A percentile compares a stretch with the other conserved stretches of the same genome.
These are phyloP conservation scores for Colletotrichum tamarilloi DNA, from an alignment of 2,329 filamentous ascomycete species.

Conservation along the genomic window DNA sequence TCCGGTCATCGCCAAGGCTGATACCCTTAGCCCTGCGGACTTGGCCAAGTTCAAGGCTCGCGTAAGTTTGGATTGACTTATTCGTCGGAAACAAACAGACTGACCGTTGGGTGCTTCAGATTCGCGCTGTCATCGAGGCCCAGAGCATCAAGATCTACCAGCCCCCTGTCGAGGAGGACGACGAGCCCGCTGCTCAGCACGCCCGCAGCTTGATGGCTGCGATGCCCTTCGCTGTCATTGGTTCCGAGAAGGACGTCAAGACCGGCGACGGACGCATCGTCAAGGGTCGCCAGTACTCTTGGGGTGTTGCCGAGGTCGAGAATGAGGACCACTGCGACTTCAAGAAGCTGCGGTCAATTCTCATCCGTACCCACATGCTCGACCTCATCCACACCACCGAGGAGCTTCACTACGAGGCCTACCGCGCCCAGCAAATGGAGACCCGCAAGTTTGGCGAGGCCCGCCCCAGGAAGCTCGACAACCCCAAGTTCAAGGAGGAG, in stretches of 20 bases:
- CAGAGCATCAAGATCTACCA: constrained; percentile 99
- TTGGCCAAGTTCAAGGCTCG: constrained; percentile 94
- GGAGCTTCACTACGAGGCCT: constrained; percentile 98
- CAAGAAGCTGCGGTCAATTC: constrained; percentile 99
- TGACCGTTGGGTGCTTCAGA: constrained; percentile 63
- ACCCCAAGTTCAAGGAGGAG: constrained; percentile 99
- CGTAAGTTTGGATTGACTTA: constrained; percentile 65
- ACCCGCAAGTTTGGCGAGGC: constrained; percentile 99
- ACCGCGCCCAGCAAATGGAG: constrained; percentile 99
- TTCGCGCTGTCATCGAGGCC: constrained; percentile 94
- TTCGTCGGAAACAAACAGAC: constrained; percentile 3
- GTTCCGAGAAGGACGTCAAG: constrained; percentile 99
- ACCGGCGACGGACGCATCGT: constrained; percentile 95
- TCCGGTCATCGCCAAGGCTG: constrained; percentile 97
- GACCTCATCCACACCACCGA: constrained; percentile 99
- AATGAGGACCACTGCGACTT: constrained; percentile 99
- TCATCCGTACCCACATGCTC: constrained; percentile 99
- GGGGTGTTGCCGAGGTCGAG: constrained; percentile 99
- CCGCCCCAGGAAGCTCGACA: constrained; percentile 96
- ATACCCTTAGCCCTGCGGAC: constrained; percentile 94
- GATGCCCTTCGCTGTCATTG: constrained; percentile 99
- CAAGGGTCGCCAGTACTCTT: constrained; percentile 98
- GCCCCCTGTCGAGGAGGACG: constrained; percentile 96
- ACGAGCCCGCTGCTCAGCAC: constrained; percentile 95
- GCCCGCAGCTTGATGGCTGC: constrained; percentile 94